Evolutionary conservation across 2,329 filamentous ascomycete genomes (phyloP).

Genomic region (Pseudocercospora pini-densiflorae): DNA sequence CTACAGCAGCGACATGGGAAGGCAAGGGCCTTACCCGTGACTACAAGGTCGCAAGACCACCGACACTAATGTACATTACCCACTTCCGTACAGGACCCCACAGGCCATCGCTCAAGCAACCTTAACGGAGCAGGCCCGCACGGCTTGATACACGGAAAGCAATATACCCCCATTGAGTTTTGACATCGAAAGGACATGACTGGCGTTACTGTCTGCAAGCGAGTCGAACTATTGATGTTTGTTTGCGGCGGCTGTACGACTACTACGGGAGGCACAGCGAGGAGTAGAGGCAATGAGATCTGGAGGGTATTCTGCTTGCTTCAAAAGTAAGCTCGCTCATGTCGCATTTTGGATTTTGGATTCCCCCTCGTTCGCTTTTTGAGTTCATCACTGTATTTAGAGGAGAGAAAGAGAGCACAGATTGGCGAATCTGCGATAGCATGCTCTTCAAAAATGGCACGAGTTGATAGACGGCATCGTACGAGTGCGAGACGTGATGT

Average conservation of each 20-base stretch:
- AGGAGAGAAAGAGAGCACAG: slow-evolving; percentile 2
- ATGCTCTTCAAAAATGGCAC: background rate
- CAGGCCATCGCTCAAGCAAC: slow-evolving; percentile 29
- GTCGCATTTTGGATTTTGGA: slow-evolving; percentile 7
- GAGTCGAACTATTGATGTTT: background rate
- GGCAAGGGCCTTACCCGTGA: slow-evolving; percentile 26
- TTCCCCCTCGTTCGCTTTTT: slow-evolving; percentile 19
- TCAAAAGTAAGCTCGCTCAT: background rate
- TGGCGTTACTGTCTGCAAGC: slow-evolving; percentile 11
- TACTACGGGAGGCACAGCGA: slow-evolving; percentile 18
- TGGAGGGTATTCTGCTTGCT: slow-evolving; percentile 13
- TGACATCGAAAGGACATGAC: slow-evolving; percentile 13
- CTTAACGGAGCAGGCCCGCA: slow-evolving; percentile 24
- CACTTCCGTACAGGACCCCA: slow-evolving; percentile 14
- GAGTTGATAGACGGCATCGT: background rate
- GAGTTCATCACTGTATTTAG: slow-evolving; percentile 8
- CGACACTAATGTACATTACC: slow-evolving; percentile 22
- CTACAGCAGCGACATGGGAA: slow-evolving; percentile 39
- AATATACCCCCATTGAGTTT: slow-evolving; percentile 17
- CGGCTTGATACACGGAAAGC: slow-evolving; percentile 16
- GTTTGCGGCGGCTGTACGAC: slow-evolving; percentile 17
- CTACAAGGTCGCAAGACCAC: slow-evolving; percentile 16
- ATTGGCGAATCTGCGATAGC: background rate
- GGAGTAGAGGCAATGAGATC: background rate
- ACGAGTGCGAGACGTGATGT: slow-evolving; percentile 7